Evolutionary conservation across 106 monocot genomes (phyloP).

Genomic region (Cymbidium sinense): DNA sequence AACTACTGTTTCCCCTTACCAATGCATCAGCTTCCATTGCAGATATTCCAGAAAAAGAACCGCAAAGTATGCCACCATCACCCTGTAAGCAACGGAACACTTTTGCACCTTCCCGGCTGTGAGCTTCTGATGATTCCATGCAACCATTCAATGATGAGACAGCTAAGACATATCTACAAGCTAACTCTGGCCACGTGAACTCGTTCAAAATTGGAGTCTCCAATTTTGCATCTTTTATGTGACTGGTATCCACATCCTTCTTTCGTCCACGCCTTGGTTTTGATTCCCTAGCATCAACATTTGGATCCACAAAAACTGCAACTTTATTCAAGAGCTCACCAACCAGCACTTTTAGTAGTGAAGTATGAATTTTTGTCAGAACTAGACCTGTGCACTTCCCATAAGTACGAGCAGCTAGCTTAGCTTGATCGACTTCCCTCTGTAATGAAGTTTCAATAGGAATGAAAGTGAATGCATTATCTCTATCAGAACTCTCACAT

Average conservation of each 20-base stretch:
- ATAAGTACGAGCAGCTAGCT: conserved; percentile 50
- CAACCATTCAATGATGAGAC: conserved; percentile 46
- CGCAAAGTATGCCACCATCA: conserved; percentile 93
- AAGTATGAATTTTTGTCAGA: conserved; percentile 59
- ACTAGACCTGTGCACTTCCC: conserved; percentile 58
- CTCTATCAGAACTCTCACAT: conserved; percentile 13
- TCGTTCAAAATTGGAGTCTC: conserved; percentile 66
- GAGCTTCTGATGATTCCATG: conserved; percentile 59
- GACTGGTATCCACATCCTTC: conserved; percentile 49
- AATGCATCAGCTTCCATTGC: conserved; percentile 96
- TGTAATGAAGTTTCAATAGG: conserved; percentile 45
- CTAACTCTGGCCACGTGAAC: conserved; percentile 95
- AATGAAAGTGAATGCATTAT: conserved; percentile 32
- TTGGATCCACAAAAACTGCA: conserved; percentile 68
- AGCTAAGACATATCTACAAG: conserved; percentile 78
- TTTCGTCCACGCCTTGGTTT: conserved; percentile 83
- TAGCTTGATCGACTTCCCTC: conserved; percentile 48
- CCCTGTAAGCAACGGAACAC: conserved; percentile 85
- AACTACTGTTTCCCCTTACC: conserved; percentile 45
- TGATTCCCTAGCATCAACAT: conserved; percentile 58
- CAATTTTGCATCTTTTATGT: conserved; percentile 51
- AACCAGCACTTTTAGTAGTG: conserved; percentile 75
- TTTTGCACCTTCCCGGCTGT: conserved; percentile 64
- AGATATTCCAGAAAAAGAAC: conserved; percentile 77
- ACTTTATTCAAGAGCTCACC: conserved; percentile 62